Evolutionary conservation across 768 basidiomycete genomes (phyloP), one percentile per base, ranked within the genome.

Genomic region (Sarcomyxa edulis): DNA sequence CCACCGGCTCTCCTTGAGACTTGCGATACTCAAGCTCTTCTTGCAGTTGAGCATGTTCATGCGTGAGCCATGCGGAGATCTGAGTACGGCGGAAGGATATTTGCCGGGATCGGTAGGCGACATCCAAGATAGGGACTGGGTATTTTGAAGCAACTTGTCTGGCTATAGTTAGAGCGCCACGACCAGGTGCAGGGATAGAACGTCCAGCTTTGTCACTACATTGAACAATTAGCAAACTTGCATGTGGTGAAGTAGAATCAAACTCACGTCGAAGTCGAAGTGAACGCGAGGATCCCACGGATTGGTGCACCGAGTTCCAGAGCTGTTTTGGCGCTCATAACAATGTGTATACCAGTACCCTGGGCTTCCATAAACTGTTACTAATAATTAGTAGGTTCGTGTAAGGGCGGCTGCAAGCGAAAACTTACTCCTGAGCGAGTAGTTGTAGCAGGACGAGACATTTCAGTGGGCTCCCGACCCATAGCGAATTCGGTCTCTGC

Each of bases 381-480:
- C 12, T 16, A 27, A 37, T 36, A 18, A 24, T 21, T 30, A 40
- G 37, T n/a, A n/a, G n/a, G n/a, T n/a, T n/a, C n/a, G n/a, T n/a
- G n/a, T n/a, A n/a, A n/a, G n/a, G n/a, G n/a, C n/a, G n/a, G n/a
- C n/a, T n/a, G n/a, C n/a, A 32, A 43, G 33, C n/a, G 27, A 27
- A 22, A 19, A 67, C 80, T 57, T 59, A 90, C 88, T 48, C 96
- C 96, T 54, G 93, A 76, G 57, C 96, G 90, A 48, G 95, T 98
- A 7, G 85, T 88, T 1, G 95, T 97, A 7, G 95, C 86, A 11
- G 96, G 96, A 42, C 96, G 85, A 32, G 96, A 99, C 87, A 98
- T 94, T 62, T 99, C 96, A 26, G 89, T 92, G 5, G 96, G 94
- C 62, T 99, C 96, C 49, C 96, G 93, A 45, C 96, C 96, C 87